Evolutionary conservation across 805 yeast species (phyloP), one percentile per base, ranked within the genome.

Genomic region (Teunomyces pallodes): DNA sequence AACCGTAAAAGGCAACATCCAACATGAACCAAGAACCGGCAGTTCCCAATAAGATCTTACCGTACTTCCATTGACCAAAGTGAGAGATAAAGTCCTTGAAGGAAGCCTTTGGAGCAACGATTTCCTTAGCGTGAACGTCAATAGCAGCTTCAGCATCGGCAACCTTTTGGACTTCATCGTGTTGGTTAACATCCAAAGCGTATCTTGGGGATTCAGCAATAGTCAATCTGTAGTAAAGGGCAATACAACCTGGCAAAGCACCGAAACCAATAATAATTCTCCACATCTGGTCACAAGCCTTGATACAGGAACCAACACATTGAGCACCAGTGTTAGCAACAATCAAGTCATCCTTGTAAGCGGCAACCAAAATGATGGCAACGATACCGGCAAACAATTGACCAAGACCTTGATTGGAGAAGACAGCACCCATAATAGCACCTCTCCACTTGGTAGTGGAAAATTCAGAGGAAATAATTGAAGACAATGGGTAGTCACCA

Each of bases 351-450:
- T 73, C 67, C 67, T 86, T 87, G 79, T 86, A 90, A 60, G 83
- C 96, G 48, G 85, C 87, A 56, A 88, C 86, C 63, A 82, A 77
- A 49, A 87, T 64, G 52, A 90, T 72, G 48, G 96, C 88, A 59
- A 90, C 87, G 55, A 90, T 76, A 81, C 92, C 96, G 51, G 90
- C 96, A 14, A 83, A 63, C 52, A 90, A 80, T 76, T 91, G 97
- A 69, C 97, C 97, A 84, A 94, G 82, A 71, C 97, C 97, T 75
- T 91, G 97, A 77, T 90, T 90, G 49, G 97, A 92, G 70, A 91
- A 91, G 48, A 90, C 96, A 27, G 96, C 96, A 64, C 88, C 90
- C 96, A 90, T 90, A 60, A 89, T 89, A 55, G 96, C 96, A 80
- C 97, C 97, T 83, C 97, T 87, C 96, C 96, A 90, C 70, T 87